Evolutionary conservation across 306 rosid species (phyloP).

Genomic region (Quercus bicolor): DNA sequence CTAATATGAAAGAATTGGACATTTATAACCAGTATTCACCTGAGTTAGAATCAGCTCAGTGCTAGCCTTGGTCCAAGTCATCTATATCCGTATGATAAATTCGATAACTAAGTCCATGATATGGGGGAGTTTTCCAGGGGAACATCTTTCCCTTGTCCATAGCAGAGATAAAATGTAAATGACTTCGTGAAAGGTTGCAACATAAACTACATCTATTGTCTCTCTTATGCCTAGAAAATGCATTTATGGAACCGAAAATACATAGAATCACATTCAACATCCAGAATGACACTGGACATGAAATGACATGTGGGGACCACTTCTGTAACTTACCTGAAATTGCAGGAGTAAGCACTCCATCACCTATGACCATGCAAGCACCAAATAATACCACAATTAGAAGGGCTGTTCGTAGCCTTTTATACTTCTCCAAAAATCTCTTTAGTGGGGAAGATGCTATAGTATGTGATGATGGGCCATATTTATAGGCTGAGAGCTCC

Average conservation of each 20-base stretch:
- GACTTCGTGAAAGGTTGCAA: background rate
- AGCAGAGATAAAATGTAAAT: background rate
- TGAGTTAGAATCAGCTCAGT: background rate
- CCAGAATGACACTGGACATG: background rate
- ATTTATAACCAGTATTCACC: background rate
- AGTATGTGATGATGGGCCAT: conserved; percentile 66
- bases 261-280: background rate
- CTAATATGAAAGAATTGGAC: background rate
- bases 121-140: background rate
- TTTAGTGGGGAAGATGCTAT: conserved; percentile 50
- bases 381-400: conserved; percentile 71
- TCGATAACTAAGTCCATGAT: background rate
- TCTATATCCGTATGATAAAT: background rate
- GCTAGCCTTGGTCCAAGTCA: background rate
- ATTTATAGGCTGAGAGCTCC: conserved; percentile 72
- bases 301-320: background rate
- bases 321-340: conserved; percentile 58
- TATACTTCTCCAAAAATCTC: conserved; percentile 78
- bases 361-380: conserved; percentile 90
- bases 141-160: background rate
- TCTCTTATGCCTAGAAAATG: background rate
- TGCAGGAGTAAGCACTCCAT: conserved; percentile 89
- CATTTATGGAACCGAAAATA: background rate
- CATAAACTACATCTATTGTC: background rate
- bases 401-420: conserved; percentile 60